Percentiles rank a stretch among this genome's conserved stretches.
These are phyloP conservation scores for Epichloe sp. DNA, from an alignment of 2,329 filamentous ascomycete genomes.

Conservation along the genomic window DNA sequence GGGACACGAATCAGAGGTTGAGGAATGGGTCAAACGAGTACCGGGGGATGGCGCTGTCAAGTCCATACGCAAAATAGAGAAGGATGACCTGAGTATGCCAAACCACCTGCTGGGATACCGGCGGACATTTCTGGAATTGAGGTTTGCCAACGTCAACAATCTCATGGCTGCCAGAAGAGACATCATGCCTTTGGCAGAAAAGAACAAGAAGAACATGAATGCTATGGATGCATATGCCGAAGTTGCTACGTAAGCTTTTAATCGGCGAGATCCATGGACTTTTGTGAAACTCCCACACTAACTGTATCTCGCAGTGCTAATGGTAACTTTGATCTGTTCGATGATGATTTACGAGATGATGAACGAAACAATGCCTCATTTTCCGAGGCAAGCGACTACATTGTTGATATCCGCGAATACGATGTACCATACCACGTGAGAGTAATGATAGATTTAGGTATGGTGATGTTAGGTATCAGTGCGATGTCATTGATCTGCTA, in stretches of 20 bases:
- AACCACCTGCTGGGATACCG: constrained; percentile 90
- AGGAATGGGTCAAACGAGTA: constrained; percentile 82
- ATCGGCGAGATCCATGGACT: background rate
- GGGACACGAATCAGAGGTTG: constrained; percentile 80
- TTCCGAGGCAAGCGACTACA: constrained; percentile 87
- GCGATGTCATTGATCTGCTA: constrained; percentile 8
- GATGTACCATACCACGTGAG: constrained; percentile 98
- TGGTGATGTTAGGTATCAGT: constrained; percentile 9
- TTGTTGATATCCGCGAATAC: constrained; percentile 97
- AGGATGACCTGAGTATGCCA: constrained; percentile 88
- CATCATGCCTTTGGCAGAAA: constrained; percentile 83
- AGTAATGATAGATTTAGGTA: constrained; percentile 90
- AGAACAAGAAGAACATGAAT: constrained; percentile 91
- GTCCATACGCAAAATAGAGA: constrained; percentile 62
- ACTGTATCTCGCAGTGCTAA: constrained; percentile 41
- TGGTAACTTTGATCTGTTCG: constrained; percentile 87
- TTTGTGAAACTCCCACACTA: constrained; percentile 3
- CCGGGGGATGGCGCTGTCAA: constrained; percentile 72
- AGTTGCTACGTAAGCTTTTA: constrained; percentile 62
- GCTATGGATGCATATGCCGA: constrained; percentile 98
- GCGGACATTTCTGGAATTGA: constrained; percentile 74
- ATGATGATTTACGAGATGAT: constrained; percentile 74
- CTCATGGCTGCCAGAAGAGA: constrained; percentile 72
- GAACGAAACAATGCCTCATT: constrained; percentile 62
- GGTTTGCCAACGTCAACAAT: constrained; percentile 78